phyloP scores from a whole-genome alignment of 257 asterid species.

The Rhazya stricta region DNA sequence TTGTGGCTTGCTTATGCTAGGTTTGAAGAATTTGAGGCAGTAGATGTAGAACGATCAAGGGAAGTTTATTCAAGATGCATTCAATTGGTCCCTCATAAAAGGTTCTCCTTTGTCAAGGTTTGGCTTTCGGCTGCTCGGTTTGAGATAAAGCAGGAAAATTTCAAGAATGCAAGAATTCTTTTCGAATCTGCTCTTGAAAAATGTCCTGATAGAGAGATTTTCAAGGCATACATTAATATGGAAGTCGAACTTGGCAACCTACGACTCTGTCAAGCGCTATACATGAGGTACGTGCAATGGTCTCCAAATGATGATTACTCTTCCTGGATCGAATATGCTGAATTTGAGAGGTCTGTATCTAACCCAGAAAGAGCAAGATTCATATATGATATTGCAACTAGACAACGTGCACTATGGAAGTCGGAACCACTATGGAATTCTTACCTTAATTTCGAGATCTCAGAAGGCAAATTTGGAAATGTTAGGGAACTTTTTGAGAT shows the following conservation, averaged over 20 bases:
- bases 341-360: slow-evolving; percentile 48
- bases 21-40: too few species aligned
- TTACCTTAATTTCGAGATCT: slow-evolving; percentile 74
- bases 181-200: too few species aligned
- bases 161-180: too few species aligned
- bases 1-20: too few species aligned
- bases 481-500: slow-evolving; percentile 67
- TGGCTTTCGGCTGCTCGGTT: too few species aligned
- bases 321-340: slow-evolving; percentile 55
- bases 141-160: too few species aligned
- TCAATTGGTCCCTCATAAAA: too few species aligned
- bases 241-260: slow-evolving; percentile 57
- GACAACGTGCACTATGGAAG: slow-evolving; percentile 37
- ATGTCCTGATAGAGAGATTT: too few species aligned
- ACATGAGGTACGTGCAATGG: slow-evolving; percentile 53
- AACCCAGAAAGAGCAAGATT: slow-evolving; percentile 65
- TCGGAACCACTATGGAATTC: slow-evolving; percentile 32
- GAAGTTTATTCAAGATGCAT: too few species aligned
- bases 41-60: too few species aligned
- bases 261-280: slow-evolving; percentile 45
- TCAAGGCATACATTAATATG: too few species aligned
- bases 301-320: slow-evolving; percentile 46
- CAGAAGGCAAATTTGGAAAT: slow-evolving; percentile 52
- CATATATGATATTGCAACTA: slow-evolving; percentile 58
- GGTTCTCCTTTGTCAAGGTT: too few species aligned